These are phyloP conservation scores for Trypanosoma theileri DNA, from an alignment of 208 protist genomes.

Conservation along the genomic window DNA sequence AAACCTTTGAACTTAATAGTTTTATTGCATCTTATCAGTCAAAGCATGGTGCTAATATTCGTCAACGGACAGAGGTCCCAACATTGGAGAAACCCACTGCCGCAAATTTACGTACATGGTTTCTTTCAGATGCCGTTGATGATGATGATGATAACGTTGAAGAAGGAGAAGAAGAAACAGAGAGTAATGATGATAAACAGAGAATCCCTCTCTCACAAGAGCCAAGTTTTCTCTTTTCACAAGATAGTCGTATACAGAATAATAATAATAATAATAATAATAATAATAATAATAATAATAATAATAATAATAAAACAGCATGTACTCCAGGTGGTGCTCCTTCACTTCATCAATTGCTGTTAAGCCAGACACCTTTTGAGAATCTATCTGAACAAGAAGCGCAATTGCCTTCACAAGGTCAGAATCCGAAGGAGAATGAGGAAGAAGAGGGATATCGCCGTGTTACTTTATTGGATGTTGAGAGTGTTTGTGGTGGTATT, in stretches of 20 bases:
- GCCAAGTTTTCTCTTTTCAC: slow-evolving; percentile 28
- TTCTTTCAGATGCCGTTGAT: not conserved
- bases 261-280: not conserved
- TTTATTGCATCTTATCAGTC: slow-evolving; percentile 61
- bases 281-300: not conserved
- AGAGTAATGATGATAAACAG: not conserved
- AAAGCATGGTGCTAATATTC: slow-evolving; percentile 41
- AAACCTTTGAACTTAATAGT: slow-evolving; percentile 51
- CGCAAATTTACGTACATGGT: slow-evolving; percentile 25
- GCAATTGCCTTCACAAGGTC: not conserved
- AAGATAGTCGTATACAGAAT: not conserved
- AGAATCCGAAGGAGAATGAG: not conserved
- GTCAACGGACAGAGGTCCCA: not conserved
- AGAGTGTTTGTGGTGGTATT: slow-evolving; percentile 15
- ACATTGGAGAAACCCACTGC: not conserved
- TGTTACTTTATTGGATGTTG: slow-evolving; percentile 3
- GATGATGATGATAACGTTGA: slow-evolving; percentile 5
- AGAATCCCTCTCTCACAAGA: not conserved
- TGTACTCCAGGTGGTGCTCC: not conserved
- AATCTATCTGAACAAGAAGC: not conserved
- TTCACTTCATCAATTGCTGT: slow-evolving; percentile 42
- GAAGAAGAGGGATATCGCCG: not conserved
- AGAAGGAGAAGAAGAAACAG: not conserved
- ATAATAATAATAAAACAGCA: not conserved
- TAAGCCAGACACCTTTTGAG: slow-evolving; percentile 34